These are phyloP conservation scores for Spergularia azorica DNA, from an alignment of 179 eudicot genomes.

Conservation along the genomic window DNA sequence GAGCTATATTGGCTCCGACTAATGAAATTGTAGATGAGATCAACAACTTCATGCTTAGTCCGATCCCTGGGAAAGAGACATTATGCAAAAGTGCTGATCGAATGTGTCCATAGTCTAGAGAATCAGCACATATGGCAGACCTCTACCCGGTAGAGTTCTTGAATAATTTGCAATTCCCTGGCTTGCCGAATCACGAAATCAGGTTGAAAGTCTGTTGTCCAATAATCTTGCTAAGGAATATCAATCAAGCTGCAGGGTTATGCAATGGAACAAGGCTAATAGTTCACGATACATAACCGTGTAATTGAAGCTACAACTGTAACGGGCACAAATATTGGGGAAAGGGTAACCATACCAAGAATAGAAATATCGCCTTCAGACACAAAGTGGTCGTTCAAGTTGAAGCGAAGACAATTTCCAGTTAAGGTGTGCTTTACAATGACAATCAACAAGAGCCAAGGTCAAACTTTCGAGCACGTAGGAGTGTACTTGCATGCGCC, in stretches of 20 bases:
- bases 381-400: not conserved
- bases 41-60: too few species aligned
- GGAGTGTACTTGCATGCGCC: slow-evolving; percentile 1
- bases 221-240: slow-evolving; percentile 5
- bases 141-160: slow-evolving; percentile 6
- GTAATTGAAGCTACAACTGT: not conserved
- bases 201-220: not conserved
- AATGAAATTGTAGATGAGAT: too few species aligned
- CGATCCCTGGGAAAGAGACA: too few species aligned
- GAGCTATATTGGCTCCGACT: too few species aligned
- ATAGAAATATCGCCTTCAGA: not conserved
- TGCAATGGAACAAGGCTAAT: slow-evolving; percentile 17
- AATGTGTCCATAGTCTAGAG: not conserved
- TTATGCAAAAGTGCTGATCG: not conserved
- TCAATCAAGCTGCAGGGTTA: not conserved
- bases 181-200: slow-evolving; percentile 1
- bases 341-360: not conserved
- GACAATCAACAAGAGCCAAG: slow-evolving; percentile 16
- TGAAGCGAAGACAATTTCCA: not conserved
- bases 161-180: not conserved
- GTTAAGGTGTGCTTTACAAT: slow-evolving; percentile 9
- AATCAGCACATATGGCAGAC: not conserved
- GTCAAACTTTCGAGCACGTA: not conserved
- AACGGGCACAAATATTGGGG: not conserved
- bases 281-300: not conserved